Evolutionary conservation across 2,329 filamentous ascomycete genomes (phyloP).

Genomic region (Penicillium sp.): DNA sequence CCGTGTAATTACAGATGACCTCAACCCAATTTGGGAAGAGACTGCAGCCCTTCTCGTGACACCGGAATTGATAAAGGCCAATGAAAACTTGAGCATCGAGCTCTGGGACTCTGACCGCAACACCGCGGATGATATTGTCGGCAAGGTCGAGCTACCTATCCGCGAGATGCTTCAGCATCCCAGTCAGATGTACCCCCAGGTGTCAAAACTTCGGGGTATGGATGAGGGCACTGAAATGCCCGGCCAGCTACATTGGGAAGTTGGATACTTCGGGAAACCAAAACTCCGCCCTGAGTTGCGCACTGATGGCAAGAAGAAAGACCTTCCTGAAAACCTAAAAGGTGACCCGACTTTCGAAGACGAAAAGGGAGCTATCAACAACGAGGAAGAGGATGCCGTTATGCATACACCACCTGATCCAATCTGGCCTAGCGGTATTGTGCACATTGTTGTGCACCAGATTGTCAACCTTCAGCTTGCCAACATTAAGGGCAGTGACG

Average conservation of each 20-base stretch:
- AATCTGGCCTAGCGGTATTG: constrained; percentile 89
- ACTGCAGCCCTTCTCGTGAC: constrained; percentile 81
- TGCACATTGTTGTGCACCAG: constrained; percentile 84
- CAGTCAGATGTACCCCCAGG: constrained; percentile 85
- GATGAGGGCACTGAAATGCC: constrained; percentile 86
- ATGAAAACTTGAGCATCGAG: constrained; percentile 90
- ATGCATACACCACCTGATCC: constrained; percentile 89
- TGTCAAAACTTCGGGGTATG: constrained; percentile 78
- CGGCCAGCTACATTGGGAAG: constrained; percentile 91
- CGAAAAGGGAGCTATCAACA: constrained; percentile 76
- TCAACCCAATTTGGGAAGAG: constrained; percentile 92
- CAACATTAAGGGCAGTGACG: constrained; percentile 80
- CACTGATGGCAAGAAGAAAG: constrained; percentile 81
- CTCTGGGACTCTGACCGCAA: constrained; percentile 94
- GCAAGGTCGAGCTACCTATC: constrained; percentile 89
- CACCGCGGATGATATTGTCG: constrained; percentile 90
- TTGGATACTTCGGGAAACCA: constrained; percentile 91
- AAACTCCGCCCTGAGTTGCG: constrained; percentile 79
- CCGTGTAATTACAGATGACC: constrained; percentile 87
- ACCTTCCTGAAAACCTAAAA: constrained; percentile 69
- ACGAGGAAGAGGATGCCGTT: constrained; percentile 75
- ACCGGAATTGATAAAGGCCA: constrained; percentile 83
- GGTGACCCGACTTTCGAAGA: constrained; percentile 78
- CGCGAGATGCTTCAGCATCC: constrained; percentile 94
- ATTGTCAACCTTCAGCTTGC: constrained; percentile 93